A percentile compares a stretch with the other conserved stretches of the same genome.
phyloP scores from a whole-genome alignment of 202 grass and related monocot species.

The Miscanthus sacchariflorus region DNA sequence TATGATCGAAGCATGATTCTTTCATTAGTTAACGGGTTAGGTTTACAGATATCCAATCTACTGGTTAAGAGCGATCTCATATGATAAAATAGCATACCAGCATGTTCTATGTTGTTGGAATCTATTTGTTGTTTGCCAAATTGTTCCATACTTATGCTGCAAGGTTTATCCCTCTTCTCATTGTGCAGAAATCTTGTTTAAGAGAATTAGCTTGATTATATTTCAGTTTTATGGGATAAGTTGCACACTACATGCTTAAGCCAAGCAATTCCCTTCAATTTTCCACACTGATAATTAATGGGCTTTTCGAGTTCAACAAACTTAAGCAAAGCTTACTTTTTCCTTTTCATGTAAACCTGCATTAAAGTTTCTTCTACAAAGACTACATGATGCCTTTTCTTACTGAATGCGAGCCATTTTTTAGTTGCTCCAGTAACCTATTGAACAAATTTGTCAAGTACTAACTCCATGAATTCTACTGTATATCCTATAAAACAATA shows the following conservation, averaged over 20 bases:
- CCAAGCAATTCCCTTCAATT: background rate
- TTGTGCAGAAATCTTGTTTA: background rate
- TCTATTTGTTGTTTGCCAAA: background rate
- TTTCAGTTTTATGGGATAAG: conserved; percentile 8
- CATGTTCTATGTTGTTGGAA: background rate
- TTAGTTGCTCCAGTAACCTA: background rate
- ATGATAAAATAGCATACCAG: background rate
- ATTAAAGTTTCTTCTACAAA: background rate
- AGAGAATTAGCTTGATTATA: background rate
- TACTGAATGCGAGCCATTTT: background rate
- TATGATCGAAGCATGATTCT: background rate
- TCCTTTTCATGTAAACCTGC: background rate
- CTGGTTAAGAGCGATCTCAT: background rate
- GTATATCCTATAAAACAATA: background rate
- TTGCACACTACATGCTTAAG: background rate
- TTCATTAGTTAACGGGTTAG: background rate
- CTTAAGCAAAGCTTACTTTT: background rate
- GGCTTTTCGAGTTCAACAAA: background rate
- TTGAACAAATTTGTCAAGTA: background rate
- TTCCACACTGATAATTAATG: background rate
- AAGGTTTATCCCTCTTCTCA: background rate
- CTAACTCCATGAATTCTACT: background rate
- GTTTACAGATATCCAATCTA: background rate
- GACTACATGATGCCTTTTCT: background rate
- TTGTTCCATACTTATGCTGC: background rate